Base-by-base conservation (phyloP, 1,139 yeast genomes). In the Suzukiozyma palmioleophila region DNA sequence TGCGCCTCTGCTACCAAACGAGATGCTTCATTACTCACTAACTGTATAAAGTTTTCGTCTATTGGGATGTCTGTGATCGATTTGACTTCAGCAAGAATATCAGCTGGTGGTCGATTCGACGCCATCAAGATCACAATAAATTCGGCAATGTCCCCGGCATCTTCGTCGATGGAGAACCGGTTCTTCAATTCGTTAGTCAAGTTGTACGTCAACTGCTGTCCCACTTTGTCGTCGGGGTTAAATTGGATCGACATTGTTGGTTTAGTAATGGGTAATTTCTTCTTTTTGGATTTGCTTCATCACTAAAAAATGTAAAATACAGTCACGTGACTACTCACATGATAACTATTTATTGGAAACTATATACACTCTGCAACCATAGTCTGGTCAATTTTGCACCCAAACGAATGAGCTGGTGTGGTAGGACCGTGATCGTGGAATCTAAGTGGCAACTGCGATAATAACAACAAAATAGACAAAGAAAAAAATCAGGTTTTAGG, bases 101-200 rank as follows among this genome's bases (percentile, higher is more conserved):
- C 87, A 8, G 68, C 71, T 9, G 81, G 75, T 5, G 80, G 64
- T 54, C 85, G 82, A 49, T 82, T 79, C 52, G 85, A 85, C 22
- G 84, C 80, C 43, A 87, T 80, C 64, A 87, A 69, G 42, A 85
- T 75, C 16, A 82, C 75, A 44, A 88, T 79, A 56, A 79, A 88
- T 56, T 88, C 95, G 12, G 96, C 87, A 32, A 85, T 84, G 55
- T 84, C 88, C 35, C 70, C 78, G 26, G 87, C 80, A 56, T 87
- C 95, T 44, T 84, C 95, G 7, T 57, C 58, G 16, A 62, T 47
- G 43, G 52, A 54, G 49, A 49, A 70, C 41, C 67, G 59, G 40
- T 56, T 63, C 37, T 56, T 57, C 40, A 71, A 56, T 50, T 71
- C 76, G 33, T 60, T 62, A 15, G 59, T 56, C 44, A 70, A 57